These are phyloP conservation scores for Lepidium aucheri DNA, from an alignment of 345 rosid genomes.

Conservation along the genomic window DNA sequence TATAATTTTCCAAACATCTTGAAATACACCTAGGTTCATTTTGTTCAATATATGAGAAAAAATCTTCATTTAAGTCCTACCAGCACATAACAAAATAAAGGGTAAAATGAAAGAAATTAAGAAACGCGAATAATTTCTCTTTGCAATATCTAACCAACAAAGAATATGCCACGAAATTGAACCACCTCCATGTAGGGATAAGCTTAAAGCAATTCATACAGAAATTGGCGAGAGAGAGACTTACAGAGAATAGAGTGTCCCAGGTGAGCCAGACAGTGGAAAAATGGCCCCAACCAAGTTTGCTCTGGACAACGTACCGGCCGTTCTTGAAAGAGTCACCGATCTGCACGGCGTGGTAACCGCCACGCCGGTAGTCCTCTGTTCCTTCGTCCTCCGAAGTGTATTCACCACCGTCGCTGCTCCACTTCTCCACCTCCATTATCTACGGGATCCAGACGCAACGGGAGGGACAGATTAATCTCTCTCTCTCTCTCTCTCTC, in stretches of 20 bases:
- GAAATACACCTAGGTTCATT: background rate
- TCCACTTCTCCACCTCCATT: slow-evolving; percentile 53
- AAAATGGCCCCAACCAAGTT: slow-evolving; percentile 98
- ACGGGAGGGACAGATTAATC: background rate
- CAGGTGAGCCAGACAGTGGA: slow-evolving; percentile 98
- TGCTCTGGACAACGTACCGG: slow-evolving; percentile 69
- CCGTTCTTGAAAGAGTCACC: slow-evolving; percentile 86
- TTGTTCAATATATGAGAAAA: background rate
- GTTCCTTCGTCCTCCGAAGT: slow-evolving; percentile 95
- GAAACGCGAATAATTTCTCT: background rate
- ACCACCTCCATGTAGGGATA: background rate
- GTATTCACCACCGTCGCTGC: slow-evolving; percentile 55
- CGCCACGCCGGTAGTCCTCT: slow-evolving; percentile 83
- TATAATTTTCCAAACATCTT: background rate
- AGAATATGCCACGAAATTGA: background rate
- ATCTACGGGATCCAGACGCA: slow-evolving; percentile 2
- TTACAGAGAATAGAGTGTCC: slow-evolving; percentile 70
- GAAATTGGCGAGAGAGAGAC: background rate
- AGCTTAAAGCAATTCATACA: background rate
- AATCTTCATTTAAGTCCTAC: background rate
- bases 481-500: slow-evolving; percentile 9
- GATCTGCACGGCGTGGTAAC: slow-evolving; percentile 76
- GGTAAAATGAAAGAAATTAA: background rate
- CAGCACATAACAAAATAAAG: background rate
- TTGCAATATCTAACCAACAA: background rate